A percentile compares a stretch with the other conserved stretches of the same genome.
phyloP scores from a whole-genome alignment of 108 stramenopile species.

The Pseudonitzschia pungens region DNA sequence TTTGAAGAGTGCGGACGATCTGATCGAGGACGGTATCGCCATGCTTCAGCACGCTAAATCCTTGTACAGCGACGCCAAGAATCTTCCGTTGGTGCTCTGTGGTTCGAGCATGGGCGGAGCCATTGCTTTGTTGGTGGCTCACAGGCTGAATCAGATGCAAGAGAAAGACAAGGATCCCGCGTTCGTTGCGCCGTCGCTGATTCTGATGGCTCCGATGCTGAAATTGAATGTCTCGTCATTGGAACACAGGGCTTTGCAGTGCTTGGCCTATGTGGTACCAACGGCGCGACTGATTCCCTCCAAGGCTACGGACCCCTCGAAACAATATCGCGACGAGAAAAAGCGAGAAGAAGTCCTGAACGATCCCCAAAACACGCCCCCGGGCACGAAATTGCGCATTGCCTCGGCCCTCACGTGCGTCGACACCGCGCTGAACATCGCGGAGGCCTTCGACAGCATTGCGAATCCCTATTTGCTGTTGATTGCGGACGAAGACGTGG shows the following conservation, averaged over 20 bases:
- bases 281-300: constrained; percentile 59
- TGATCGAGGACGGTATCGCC: constrained; percentile 54
- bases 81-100: constrained; percentile 56
- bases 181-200: constrained; percentile 41
- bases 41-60: constrained; percentile 54
- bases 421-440: constrained; percentile 48
- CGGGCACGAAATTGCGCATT: constrained; percentile 35
- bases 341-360: constrained; percentile 70
- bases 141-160: constrained; percentile 21
- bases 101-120: constrained; percentile 86
- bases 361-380: constrained; percentile 34
- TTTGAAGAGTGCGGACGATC: constrained; percentile 49
- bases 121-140: constrained; percentile 69
- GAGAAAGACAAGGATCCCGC: neutral
- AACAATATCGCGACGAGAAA: constrained; percentile 71
- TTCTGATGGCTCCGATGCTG: constrained; percentile 84
- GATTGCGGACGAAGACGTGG: constrained; percentile 80
- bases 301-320: constrained; percentile 56
- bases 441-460: constrained; percentile 39
- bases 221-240: constrained; percentile 52
- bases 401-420: constrained; percentile 74
- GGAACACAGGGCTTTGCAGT: constrained; percentile 36
- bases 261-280: constrained; percentile 49
- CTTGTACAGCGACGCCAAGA: constrained; percentile 6
- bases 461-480: constrained; percentile 59